These are phyloP conservation scores for Gastrodia elata DNA, from an alignment of 106 monocot genomes.

Conservation along the genomic window DNA sequence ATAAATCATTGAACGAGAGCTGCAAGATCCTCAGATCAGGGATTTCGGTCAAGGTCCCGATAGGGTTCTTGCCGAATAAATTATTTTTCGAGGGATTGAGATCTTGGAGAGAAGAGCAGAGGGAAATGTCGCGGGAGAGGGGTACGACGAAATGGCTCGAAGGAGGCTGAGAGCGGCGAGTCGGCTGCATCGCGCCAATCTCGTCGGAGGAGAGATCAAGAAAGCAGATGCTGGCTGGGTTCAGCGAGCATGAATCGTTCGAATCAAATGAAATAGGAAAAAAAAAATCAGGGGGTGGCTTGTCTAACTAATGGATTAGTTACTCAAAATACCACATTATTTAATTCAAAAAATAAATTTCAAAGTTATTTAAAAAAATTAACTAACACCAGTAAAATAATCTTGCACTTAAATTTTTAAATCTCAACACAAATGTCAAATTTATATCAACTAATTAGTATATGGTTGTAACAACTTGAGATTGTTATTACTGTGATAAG, in stretches of 20 bases:
- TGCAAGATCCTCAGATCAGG: slow-evolving; percentile 21
- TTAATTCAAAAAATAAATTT: too few relatives aligned
- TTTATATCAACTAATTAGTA: too few relatives aligned
- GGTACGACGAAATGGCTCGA: slow-evolving; percentile 55
- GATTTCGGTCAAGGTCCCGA: slow-evolving; percentile 14
- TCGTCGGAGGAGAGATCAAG: slow-evolving; percentile 45
- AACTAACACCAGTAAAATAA: too few relatives aligned
- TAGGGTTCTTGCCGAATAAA: slow-evolving; percentile 52
- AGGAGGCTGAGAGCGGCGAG: slow-evolving; percentile 40
- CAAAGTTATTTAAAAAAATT: too few relatives aligned
- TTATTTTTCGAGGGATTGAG: slow-evolving; percentile 56
- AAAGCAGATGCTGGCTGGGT: slow-evolving; percentile 18
- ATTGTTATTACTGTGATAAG: too few relatives aligned
- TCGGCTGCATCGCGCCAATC: slow-evolving; percentile 14
- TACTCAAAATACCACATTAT: too few relatives aligned
- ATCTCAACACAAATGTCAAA: too few relatives aligned
- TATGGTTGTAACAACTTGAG: too few relatives aligned
- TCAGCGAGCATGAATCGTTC: slow-evolving; percentile 18
- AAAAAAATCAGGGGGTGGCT: too few relatives aligned
- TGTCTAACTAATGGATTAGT: too few relatives aligned
- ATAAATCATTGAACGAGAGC: slow-evolving; percentile 45
- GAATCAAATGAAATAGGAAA: too few relatives aligned
- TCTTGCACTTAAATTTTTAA: too few relatives aligned
- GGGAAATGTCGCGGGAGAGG: slow-evolving; percentile 36
- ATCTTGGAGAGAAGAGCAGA: slow-evolving; percentile 20